phyloP scores from a whole-genome alignment of 257 asterid species.

The Handroanthus guayacan region DNA sequence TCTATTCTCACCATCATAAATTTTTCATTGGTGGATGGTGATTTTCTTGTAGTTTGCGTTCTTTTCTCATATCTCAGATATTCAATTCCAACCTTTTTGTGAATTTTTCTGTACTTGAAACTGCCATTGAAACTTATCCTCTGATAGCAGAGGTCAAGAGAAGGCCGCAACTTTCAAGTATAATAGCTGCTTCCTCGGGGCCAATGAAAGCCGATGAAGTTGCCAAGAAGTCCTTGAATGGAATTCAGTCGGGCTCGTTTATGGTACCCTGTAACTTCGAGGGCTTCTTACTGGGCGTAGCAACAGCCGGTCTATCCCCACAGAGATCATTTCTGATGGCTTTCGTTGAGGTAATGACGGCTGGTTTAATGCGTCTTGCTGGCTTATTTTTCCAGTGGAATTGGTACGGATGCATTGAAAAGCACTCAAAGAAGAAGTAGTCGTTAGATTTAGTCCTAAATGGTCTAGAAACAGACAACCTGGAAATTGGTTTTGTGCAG shows the following conservation, averaged over 20 bases:
- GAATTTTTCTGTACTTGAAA: not conserved
- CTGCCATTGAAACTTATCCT: conserved; percentile 23
- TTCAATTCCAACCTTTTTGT: too few relatives aligned
- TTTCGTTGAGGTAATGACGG: conserved; percentile 72
- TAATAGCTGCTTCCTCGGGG: conserved; percentile 91
- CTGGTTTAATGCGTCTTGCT: conserved; percentile 65
- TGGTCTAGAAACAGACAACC: not conserved
- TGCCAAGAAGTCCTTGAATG: conserved; percentile 69
- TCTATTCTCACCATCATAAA: too few relatives aligned
- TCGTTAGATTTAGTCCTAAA: conserved; percentile 1
- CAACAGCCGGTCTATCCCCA: conserved; percentile 87
- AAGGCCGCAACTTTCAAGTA: conserved; percentile 76
- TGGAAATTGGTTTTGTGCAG: not conserved
- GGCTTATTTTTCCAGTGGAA: conserved; percentile 87
- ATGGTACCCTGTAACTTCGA: conserved; percentile 85
- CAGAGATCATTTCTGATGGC: conserved; percentile 89
- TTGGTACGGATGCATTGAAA: conserved; percentile 80
- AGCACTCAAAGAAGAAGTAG: conserved; percentile 53
- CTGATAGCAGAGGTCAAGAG: conserved; percentile 73
- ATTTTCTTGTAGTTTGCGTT: not conserved
- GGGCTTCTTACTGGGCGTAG: conserved; percentile 73
- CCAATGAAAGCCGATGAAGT: conserved; percentile 93
- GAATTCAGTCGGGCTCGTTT: conserved; percentile 72
- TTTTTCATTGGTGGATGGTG: too few relatives aligned
- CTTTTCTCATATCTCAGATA: too few relatives aligned